These are phyloP conservation scores for Elaphomyces granulatus DNA, from an alignment of 495 filamentous ascomycete genomes.

Conservation along the genomic window DNA sequence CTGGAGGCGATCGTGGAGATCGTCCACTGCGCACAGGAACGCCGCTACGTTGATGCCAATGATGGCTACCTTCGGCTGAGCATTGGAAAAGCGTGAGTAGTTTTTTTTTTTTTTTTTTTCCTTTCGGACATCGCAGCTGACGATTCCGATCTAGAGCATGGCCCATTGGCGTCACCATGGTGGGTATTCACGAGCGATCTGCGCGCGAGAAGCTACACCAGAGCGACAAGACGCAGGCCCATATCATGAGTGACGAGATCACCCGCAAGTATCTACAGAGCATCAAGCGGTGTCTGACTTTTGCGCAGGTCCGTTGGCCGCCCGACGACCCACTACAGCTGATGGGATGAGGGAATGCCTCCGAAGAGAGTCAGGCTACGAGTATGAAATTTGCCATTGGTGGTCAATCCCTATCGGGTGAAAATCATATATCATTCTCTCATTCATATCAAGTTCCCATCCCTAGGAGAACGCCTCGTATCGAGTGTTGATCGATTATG, in stretches of 20 bases:
- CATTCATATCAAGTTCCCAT: too few species aligned
- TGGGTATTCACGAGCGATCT: constrained; percentile 94
- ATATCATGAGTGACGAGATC: constrained; percentile 92
- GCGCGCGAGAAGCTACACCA: constrained; percentile 91
- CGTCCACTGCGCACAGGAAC: constrained; percentile 73
- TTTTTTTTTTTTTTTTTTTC: background rate
- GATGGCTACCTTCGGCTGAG: constrained; percentile 84
- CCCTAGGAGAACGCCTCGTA: too few species aligned
- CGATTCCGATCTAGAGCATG: constrained; percentile 45
- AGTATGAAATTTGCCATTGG: too few species aligned
- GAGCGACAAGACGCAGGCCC: constrained; percentile 63
- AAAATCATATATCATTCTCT: too few species aligned
- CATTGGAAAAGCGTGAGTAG: constrained; percentile 77
- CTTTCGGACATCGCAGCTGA: background rate
- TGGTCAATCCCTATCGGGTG: too few species aligned
- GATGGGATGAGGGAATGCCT: constrained; percentile 57
- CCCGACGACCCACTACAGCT: constrained; percentile 85
- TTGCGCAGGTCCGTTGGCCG: constrained; percentile 92
- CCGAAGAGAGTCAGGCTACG: background rate
- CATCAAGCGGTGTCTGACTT: constrained; percentile 92
- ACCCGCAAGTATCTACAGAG: constrained; percentile 94
- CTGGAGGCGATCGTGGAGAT: constrained; percentile 86
- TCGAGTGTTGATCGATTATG: too few species aligned
- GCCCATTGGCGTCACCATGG: constrained; percentile 99
- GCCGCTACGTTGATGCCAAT: constrained; percentile 90